Evolutionary conservation across 805 yeast species (phyloP).

Genomic region (Schizosaccharomyces octosporus): DNA sequence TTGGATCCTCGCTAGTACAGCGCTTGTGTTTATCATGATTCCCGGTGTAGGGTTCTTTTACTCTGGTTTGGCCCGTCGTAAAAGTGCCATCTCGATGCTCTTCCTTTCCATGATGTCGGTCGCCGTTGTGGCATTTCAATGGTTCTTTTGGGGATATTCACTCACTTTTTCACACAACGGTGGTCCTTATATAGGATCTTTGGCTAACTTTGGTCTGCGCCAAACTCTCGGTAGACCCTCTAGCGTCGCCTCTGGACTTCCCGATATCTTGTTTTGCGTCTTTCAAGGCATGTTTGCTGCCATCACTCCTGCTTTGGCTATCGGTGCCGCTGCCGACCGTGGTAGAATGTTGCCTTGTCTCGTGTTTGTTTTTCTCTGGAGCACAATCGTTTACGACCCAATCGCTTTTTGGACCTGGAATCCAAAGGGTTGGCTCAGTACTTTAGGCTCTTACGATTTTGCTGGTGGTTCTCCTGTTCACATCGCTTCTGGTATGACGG

Average conservation of each 20-base stretch:
- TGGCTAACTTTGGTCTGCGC: constrained; percentile 57
- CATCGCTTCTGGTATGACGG: constrained; percentile 81
- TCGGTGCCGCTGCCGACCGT: constrained; percentile 95
- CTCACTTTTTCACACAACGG: constrained; percentile 54
- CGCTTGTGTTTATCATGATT: constrained; percentile 81
- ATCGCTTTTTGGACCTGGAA: constrained; percentile 97
- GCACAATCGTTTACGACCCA: constrained; percentile 87
- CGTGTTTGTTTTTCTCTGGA: constrained; percentile 81
- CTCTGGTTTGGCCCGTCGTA: constrained; percentile 81
- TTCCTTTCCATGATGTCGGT: constrained; percentile 89
- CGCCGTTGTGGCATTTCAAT: constrained; percentile 65
- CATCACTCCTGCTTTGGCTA: constrained; percentile 76
- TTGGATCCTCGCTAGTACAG: constrained; percentile 56
- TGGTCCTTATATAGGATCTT: constrained; percentile 52
- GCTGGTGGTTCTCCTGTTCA: constrained; percentile 99
- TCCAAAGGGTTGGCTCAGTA: constrained; percentile 66
- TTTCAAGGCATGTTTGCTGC: constrained; percentile 95
- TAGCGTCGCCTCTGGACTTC: constrained; percentile 36
- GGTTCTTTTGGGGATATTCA: constrained; percentile 98
- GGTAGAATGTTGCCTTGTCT: constrained; percentile 91
- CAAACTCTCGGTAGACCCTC: constrained; percentile 63
- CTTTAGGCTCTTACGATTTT: constrained; percentile 70
- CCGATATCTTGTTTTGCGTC: constrained; percentile 71
- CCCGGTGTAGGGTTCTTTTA: constrained; percentile 88
- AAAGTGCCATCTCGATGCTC: constrained; percentile 77